Percentiles rank a stretch among this genome's conserved stretches.
Evolutionary conservation across 1,284 basidiomycete species (phyloP).

Genomic region (Cutaneotrichosporon cavernicola): DNA sequence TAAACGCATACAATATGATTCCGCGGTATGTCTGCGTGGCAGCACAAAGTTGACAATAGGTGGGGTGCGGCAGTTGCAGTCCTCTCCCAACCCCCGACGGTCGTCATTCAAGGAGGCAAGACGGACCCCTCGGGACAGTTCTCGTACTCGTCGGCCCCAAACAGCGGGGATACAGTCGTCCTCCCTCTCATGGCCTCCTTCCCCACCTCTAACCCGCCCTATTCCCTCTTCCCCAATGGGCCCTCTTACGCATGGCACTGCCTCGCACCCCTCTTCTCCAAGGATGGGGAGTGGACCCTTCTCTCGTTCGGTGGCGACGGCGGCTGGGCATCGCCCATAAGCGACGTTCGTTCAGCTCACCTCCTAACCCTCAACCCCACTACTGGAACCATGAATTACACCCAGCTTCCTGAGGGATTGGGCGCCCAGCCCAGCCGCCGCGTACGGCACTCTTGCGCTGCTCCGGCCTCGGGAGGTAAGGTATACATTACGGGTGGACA

Average conservation of each 20-base stretch:
- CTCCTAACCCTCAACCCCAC: slow-evolving; percentile 53
- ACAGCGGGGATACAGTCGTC: slow-evolving; percentile 65
- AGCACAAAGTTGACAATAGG: slow-evolving; percentile 54
- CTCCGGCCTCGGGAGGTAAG: slow-evolving; percentile 55
- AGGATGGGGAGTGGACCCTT: slow-evolving; percentile 46
- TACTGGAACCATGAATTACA: slow-evolving; percentile 23
- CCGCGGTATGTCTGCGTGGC: neutral
- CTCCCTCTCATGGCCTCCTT: slow-evolving; percentile 67
- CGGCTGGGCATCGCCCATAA: slow-evolving; percentile 57
- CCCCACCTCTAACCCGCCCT: slow-evolving; percentile 62
- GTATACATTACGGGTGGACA: slow-evolving; percentile 73
- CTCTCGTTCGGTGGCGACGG: slow-evolving; percentile 74
- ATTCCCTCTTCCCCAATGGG: slow-evolving; percentile 38
- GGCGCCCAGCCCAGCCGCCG: slow-evolving; percentile 67
- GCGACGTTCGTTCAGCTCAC: slow-evolving; percentile 62
- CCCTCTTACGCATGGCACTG: slow-evolving; percentile 77
- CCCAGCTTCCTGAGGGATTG: slow-evolving; percentile 60
- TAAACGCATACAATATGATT: neutral
- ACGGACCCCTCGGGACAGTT: slow-evolving; percentile 66
- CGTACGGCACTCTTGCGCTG: slow-evolving; percentile 65
- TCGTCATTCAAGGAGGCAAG: slow-evolving; percentile 76
- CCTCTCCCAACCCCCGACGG: slow-evolving; percentile 58
- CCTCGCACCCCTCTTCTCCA: slow-evolving; percentile 63
- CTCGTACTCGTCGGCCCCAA: slow-evolving; percentile 71
- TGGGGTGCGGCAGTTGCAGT: slow-evolving; percentile 74